These are phyloP conservation scores for Themeda triandra DNA, from an alignment of 176 grass and related monocot species.

Conservation along the genomic window DNA sequence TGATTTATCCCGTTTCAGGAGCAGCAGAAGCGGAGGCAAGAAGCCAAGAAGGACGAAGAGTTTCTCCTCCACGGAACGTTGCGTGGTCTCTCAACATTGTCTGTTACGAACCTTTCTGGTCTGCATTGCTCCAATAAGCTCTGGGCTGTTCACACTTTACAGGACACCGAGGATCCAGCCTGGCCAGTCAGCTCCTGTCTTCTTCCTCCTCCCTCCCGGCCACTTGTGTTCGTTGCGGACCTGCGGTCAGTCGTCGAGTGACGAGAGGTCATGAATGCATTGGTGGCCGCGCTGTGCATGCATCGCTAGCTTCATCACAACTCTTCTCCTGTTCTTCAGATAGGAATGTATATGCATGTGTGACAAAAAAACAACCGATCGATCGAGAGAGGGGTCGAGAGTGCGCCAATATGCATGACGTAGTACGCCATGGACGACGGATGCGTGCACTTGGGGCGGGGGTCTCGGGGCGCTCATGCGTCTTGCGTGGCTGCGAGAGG, in stretches of 20 bases:
- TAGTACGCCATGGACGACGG: not conserved
- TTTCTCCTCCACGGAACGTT: not conserved
- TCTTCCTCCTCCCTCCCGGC: not conserved
- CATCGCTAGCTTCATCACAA: not conserved
- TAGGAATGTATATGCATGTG: too few relatives aligned
- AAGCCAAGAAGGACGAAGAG: not conserved
- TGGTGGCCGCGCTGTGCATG: not conserved
- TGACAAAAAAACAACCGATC: too few relatives aligned
- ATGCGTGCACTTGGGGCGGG: not conserved
- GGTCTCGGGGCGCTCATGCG: slow-evolving; percentile 12
- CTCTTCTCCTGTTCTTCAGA: too few relatives aligned
- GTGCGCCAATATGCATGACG: too few relatives aligned
- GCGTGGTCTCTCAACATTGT: slow-evolving; percentile 18
- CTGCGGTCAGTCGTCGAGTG: not conserved
- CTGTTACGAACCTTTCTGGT: not conserved
- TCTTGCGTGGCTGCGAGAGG: not conserved
- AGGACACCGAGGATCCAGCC: not conserved
- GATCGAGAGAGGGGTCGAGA: too few relatives aligned
- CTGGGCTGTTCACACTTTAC: too few relatives aligned
- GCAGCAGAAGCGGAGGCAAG: not conserved
- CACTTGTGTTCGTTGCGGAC: not conserved
- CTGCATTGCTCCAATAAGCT: too few relatives aligned
- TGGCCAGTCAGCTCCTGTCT: not conserved
- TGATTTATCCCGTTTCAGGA: not conserved
- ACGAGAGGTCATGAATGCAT: not conserved